phyloP scores from a whole-genome alignment of 2,329 filamentous ascomycete genomes.

The Periconia macrospinosa region DNA sequence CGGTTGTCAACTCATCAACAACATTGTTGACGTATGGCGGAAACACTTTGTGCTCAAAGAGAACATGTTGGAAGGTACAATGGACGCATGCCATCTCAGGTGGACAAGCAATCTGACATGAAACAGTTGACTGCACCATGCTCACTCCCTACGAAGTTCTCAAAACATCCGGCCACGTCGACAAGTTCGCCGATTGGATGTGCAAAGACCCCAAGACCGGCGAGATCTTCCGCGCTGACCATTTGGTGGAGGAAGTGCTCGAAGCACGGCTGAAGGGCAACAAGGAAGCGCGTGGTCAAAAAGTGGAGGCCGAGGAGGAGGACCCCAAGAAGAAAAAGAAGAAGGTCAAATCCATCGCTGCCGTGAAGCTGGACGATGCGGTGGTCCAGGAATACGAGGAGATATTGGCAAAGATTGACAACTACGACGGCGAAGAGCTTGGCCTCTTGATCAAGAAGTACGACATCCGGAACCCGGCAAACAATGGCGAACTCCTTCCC shows the following conservation, averaged over 20 bases:
- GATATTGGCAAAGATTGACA: conserved; percentile 89
- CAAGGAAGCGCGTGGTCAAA: conserved; percentile 87
- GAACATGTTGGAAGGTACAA: conserved; percentile 76
- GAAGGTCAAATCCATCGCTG: conserved; percentile 62
- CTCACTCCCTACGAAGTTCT: conserved; percentile 91
- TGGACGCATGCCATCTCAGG: conserved; percentile 13
- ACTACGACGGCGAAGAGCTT: conserved; percentile 85
- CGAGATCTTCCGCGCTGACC: conserved; percentile 93
- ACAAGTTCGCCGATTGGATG: conserved; percentile 99
- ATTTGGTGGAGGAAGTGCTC: conserved; percentile 92
- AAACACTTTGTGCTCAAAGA: conserved; percentile 93
- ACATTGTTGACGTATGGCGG: conserved; percentile 85
- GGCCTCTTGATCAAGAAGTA: conserved; percentile 85
- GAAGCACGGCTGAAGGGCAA: conserved; percentile 85
- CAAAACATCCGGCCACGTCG: conserved; percentile 91
- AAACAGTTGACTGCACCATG: conserved; percentile 79
- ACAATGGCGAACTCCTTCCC: conserved; percentile 72
- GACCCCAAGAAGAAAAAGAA: conserved; percentile 88
- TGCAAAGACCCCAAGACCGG: conserved; percentile 98
- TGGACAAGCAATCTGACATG: conserved; percentile 14
- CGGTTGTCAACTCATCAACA: conserved; percentile 81
- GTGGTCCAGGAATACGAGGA: conserved; percentile 89
- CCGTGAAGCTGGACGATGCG: conserved; percentile 82
- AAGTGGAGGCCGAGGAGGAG: conserved; percentile 74
- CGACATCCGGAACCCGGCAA: conserved; percentile 85